These are phyloP conservation scores for Acorus gramineus DNA, from an alignment of 106 monocot species.

Conservation along the genomic window DNA sequence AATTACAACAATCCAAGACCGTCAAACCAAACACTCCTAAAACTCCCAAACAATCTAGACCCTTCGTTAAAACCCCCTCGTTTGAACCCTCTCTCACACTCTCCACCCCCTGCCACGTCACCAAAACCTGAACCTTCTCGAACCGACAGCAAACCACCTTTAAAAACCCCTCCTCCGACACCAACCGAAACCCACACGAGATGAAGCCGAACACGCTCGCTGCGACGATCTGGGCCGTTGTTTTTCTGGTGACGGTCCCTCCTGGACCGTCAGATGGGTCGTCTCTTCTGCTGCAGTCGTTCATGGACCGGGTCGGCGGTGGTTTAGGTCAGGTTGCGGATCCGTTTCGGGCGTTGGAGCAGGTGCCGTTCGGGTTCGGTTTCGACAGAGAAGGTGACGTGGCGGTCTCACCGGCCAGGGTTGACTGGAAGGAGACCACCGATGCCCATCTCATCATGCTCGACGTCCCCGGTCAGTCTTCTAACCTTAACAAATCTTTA, in stretches of 20 bases:
- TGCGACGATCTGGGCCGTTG: background rate
- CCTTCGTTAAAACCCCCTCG: too few species aligned
- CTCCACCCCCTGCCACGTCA: too few species aligned
- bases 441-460: conserved; percentile 46
- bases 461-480: conserved; percentile 54
- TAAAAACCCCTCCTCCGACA: too few species aligned
- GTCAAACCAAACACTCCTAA: too few species aligned
- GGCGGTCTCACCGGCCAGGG: conserved; percentile 27
- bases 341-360: conserved; percentile 60
- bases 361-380: conserved; percentile 36
- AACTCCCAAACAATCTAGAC: too few species aligned
- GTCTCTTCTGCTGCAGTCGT: conserved; percentile 19
- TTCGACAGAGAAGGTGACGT: conserved; percentile 39
- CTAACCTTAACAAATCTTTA: too few species aligned
- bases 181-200: too few species aligned
- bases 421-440: conserved; percentile 80
- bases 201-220: too few species aligned
- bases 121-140: too few species aligned
- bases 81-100: too few species aligned
- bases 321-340: conserved; percentile 10
- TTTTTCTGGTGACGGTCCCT: background rate
- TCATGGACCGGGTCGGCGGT: conserved; percentile 17
- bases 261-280: conserved; percentile 9
- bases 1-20: too few species aligned
- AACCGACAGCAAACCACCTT: too few species aligned